Evolutionary conservation across 345 rosid species (phyloP).

Genomic region (Balakata baccata): DNA sequence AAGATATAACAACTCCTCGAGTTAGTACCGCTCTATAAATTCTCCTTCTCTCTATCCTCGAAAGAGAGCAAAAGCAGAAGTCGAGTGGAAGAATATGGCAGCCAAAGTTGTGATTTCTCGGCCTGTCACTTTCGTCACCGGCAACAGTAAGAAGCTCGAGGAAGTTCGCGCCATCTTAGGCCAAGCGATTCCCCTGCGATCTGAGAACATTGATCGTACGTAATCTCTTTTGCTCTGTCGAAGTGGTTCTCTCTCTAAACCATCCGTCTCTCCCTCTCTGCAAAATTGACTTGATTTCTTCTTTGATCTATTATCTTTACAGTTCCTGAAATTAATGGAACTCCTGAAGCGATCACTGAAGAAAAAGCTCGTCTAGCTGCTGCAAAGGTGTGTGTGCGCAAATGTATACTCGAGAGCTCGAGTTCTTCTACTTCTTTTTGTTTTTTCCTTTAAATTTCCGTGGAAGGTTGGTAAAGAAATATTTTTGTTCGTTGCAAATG

Average conservation of each 20-base stretch:
- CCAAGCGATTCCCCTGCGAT: constrained; percentile 70
- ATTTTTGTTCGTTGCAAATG: constrained; percentile 5
- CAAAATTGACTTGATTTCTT: neutral
- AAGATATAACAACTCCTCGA: too few species aligned
- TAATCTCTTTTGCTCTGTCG: constrained; percentile 1
- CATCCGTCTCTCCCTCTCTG: constrained; percentile 1
- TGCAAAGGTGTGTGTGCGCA: constrained; percentile 37
- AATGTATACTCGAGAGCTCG: neutral
- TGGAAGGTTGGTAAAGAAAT: neutral
- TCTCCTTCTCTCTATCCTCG: neutral
- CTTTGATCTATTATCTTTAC: neutral
- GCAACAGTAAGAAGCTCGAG: constrained; percentile 92
- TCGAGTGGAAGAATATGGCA: constrained; percentile 46
- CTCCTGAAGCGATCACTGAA: constrained; percentile 80
- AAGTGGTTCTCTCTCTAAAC: too few species aligned
- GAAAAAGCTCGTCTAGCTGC: constrained; percentile 97
- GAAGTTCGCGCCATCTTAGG: constrained; percentile 89
- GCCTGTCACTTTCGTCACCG: constrained; percentile 93
- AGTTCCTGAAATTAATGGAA: constrained; percentile 96
- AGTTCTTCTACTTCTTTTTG: neutral
- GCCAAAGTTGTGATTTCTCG: constrained; percentile 39
- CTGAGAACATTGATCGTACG: constrained; percentile 79
- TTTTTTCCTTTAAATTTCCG: neutral
- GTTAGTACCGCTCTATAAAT: constrained; percentile 1
- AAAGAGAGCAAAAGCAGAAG: constrained; percentile 11